Percentiles rank a stretch among this genome's conserved stretches.
Evolutionary conservation across 163 green algal genomes (phyloP).

Genomic region (Chlamydomonas reinhardtii): DNA sequence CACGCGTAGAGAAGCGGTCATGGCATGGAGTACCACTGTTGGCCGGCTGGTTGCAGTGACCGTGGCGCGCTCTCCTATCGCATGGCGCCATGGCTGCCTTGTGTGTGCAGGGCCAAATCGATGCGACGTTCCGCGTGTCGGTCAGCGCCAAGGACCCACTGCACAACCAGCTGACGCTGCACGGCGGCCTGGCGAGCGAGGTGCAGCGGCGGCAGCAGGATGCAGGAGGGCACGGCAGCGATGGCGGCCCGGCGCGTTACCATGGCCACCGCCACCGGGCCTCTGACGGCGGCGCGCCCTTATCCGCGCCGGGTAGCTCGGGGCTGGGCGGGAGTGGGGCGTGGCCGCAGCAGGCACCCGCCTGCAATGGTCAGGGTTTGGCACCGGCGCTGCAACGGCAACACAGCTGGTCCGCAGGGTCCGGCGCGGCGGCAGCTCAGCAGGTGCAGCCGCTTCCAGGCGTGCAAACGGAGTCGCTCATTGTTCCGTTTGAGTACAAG

Average conservation of each 20-base stretch:
- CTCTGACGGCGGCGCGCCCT: too few species aligned
- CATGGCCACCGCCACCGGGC: neutral
- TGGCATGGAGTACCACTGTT: too few species aligned
- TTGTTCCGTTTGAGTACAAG: conserved; percentile 91
- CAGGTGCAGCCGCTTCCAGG: neutral
- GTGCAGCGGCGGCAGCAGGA: conserved; percentile 32
- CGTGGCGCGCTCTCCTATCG: too few species aligned
- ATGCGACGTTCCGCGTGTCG: conserved; percentile 73
- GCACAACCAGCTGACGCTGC: neutral
- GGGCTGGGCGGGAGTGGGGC: too few species aligned
- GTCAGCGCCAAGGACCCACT: conserved; percentile 19
- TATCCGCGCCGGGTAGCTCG: too few species aligned
- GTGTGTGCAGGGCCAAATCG: conserved; percentile 79
- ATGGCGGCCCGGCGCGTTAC: neutral
- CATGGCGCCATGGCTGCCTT: too few species aligned
- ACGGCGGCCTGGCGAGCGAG: neutral
- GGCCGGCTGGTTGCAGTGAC: too few species aligned
- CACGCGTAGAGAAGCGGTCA: too few species aligned
- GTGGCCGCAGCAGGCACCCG: too few species aligned
- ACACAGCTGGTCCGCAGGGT: neutral
- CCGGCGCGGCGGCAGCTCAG: neutral
- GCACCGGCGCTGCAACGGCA: neutral
- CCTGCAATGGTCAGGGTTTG: neutral
- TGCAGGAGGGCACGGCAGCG: too few species aligned
- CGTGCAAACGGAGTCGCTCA: neutral